These are phyloP conservation scores for Bolboschoenoplectus hybrid DNA, from an alignment of 202 grass and related monocot species.

Conservation along the genomic window DNA sequence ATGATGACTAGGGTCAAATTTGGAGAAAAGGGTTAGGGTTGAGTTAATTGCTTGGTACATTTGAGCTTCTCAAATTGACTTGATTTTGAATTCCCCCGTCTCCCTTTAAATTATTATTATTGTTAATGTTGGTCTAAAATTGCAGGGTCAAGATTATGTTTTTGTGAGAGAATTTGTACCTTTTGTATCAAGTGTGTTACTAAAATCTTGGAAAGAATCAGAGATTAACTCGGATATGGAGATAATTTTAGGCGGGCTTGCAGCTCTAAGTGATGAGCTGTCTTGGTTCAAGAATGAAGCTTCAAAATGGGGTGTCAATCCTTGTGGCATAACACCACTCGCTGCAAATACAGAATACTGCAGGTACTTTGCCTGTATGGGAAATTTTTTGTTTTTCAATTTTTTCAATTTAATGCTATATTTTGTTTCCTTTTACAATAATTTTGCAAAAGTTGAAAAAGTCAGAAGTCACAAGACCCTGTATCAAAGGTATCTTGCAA, in stretches of 20 bases:
- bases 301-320: slow-evolving; percentile 69
- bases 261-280: slow-evolving; percentile 72
- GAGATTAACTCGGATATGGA: slow-evolving; percentile 73
- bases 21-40: not conserved
- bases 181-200: slow-evolving; percentile 63
- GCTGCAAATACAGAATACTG: slow-evolving; percentile 65
- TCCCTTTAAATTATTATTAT: not conserved
- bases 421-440: not conserved
- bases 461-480: not conserved
- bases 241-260: slow-evolving; percentile 66
- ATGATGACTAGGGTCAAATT: not conserved
- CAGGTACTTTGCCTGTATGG: slow-evolving; percentile 43
- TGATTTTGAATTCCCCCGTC: not conserved
- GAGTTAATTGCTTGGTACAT: not conserved
- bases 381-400: not conserved
- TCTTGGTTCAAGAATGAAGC: slow-evolving; percentile 88
- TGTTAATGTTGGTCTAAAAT: not conserved
- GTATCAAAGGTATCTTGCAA: not conserved
- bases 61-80: not conserved
- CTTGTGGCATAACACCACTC: slow-evolving; percentile 52
- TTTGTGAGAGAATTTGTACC: slow-evolving; percentile 59
- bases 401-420: not conserved
- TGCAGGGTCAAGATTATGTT: slow-evolving; percentile 64
- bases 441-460: not conserved
- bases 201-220: slow-evolving; percentile 67